Percentiles rank a stretch among this genome's conserved stretches.
Evolutionary conservation across 108 stramenopile genomes (phyloP).

Genomic region (Cyclotella distinguenda): DNA sequence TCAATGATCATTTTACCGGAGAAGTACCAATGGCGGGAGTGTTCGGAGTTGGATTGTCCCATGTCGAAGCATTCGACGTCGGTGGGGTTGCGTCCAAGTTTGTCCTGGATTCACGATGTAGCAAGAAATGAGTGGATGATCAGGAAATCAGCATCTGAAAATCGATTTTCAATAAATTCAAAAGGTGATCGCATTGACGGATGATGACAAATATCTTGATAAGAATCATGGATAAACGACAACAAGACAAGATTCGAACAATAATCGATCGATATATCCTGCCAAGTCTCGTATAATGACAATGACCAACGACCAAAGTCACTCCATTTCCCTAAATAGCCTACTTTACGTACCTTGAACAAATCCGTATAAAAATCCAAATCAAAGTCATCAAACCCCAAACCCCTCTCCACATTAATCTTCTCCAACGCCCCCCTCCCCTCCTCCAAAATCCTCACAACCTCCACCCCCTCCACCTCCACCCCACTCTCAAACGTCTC

Average conservation of each 20-base stretch:
- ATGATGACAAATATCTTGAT: background rate
- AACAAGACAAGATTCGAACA: too few species aligned
- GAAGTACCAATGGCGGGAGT: conserved; percentile 99
- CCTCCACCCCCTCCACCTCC: conserved; percentile 59
- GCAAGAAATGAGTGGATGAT: background rate
- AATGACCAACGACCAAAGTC: background rate
- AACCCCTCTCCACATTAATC: conserved; percentile 87
- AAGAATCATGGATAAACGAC: too few species aligned
- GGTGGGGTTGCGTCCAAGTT: conserved; percentile 93
- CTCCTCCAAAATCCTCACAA: conserved; percentile 90
- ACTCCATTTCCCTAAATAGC: background rate
- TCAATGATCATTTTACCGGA: conserved; percentile 98
- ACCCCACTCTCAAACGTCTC: conserved; percentile 81
- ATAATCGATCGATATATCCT: too few species aligned
- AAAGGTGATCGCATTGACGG: conserved; percentile 2
- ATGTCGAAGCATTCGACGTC: conserved; percentile 99
- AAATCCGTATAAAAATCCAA: conserved; percentile 95
- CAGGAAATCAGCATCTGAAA: too few species aligned
- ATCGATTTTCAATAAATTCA: too few species aligned
- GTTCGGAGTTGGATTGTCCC: conserved; percentile 97
- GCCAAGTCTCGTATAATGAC: background rate
- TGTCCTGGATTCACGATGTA: conserved; percentile 55
- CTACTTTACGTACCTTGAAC: conserved; percentile 80
- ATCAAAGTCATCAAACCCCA: conserved; percentile 99
- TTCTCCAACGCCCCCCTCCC: conserved; percentile 89